Conservation (phyloP, 2,329 filamentous ascomycete species). For the Talaromyces marneffei region DNA sequence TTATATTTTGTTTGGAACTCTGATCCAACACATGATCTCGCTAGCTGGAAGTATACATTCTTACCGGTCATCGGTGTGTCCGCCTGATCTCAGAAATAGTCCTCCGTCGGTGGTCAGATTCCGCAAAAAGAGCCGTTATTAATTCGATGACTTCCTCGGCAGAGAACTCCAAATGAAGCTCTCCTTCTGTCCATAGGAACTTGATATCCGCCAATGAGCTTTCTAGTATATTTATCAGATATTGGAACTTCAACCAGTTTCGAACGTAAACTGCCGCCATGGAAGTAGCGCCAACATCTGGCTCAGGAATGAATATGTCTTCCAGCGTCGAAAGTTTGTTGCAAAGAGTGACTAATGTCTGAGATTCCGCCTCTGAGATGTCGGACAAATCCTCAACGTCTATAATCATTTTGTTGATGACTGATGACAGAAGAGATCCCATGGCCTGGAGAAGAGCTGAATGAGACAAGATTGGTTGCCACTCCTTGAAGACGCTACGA, state of each 20-base stretch:
- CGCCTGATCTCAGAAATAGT: constrained; percentile 54
- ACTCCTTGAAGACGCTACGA: constrained; percentile 51
- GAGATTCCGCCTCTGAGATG: constrained; percentile 58
- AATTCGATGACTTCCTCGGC: constrained; percentile 58
- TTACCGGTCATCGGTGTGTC: constrained; percentile 8
- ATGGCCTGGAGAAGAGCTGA: constrained; percentile 58
- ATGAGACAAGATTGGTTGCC: constrained; percentile 53
- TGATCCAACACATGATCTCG: background rate
- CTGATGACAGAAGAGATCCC: constrained; percentile 53
- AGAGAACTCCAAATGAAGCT: constrained; percentile 57
- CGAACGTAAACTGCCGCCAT: constrained; percentile 58
- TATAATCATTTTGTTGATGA: constrained; percentile 54
- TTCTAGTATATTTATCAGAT: constrained; percentile 58
- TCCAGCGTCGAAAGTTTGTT: constrained; percentile 51
- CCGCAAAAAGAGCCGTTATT: constrained; percentile 59
- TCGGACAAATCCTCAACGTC: constrained; percentile 59
- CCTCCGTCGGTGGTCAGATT: constrained; percentile 53
- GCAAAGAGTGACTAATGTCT: constrained; percentile 53
- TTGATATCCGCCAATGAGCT: constrained; percentile 60
- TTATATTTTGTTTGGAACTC: background rate
- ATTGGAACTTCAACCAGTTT: constrained; percentile 62
- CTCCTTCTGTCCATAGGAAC: constrained; percentile 60
- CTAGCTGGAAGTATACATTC: background rate
- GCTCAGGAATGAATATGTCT: constrained; percentile 50
- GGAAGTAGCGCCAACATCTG: constrained; percentile 33